Conservation (phyloP, 2,329 filamentous ascomycete genomes). For the Cladosporium velox region DNA sequence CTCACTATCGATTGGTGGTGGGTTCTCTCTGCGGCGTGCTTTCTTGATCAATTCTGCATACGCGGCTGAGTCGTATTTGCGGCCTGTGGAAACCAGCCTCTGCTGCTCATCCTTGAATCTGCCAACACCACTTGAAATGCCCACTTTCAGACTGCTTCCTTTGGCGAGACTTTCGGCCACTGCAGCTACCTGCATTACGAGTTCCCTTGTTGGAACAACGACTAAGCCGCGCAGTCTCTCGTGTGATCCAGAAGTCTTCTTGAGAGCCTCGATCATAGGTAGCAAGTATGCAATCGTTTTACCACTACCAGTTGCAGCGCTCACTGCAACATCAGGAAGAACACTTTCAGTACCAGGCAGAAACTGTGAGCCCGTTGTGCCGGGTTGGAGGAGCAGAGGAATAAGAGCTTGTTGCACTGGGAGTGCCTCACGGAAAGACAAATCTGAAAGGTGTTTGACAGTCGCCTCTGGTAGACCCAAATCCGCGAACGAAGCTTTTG, state of each 20-base stretch:
- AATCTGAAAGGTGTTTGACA: slow-evolving; percentile 63
- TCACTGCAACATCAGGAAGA: slow-evolving; percentile 77
- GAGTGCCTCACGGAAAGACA: slow-evolving; percentile 70
- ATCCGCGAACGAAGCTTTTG: slow-evolving; percentile 61
- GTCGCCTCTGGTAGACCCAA: slow-evolving; percentile 65
- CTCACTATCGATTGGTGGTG: slow-evolving; percentile 41
- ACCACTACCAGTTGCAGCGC: slow-evolving; percentile 90
- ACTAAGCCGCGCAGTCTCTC: slow-evolving; percentile 76
- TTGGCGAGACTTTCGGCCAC: slow-evolving; percentile 74
- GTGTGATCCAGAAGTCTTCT: slow-evolving; percentile 54
- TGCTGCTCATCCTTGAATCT: slow-evolving; percentile 67
- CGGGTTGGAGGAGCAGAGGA: slow-evolving; percentile 70
- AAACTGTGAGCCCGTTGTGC: slow-evolving; percentile 40
- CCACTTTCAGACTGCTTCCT: slow-evolving; percentile 74
- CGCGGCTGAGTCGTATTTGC: slow-evolving; percentile 63
- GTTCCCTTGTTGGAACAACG: slow-evolving; percentile 76
- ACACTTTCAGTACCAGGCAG: slow-evolving; percentile 32
- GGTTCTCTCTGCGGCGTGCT: slow-evolving; percentile 37
- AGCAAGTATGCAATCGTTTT: slow-evolving; percentile 92
- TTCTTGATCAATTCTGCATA: slow-evolving; percentile 53
- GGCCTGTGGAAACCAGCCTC: slow-evolving; percentile 59
- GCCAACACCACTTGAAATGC: slow-evolving; percentile 79
- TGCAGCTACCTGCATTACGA: slow-evolving; percentile 74
- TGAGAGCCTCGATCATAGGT: slow-evolving; percentile 77
- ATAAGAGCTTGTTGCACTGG: slow-evolving; percentile 79